Percentiles rank a stretch among this genome's conserved stretches.
Evolutionary conservation across 2,329 filamentous ascomycete species (phyloP).

Genomic region (Phialophora tarda): DNA sequence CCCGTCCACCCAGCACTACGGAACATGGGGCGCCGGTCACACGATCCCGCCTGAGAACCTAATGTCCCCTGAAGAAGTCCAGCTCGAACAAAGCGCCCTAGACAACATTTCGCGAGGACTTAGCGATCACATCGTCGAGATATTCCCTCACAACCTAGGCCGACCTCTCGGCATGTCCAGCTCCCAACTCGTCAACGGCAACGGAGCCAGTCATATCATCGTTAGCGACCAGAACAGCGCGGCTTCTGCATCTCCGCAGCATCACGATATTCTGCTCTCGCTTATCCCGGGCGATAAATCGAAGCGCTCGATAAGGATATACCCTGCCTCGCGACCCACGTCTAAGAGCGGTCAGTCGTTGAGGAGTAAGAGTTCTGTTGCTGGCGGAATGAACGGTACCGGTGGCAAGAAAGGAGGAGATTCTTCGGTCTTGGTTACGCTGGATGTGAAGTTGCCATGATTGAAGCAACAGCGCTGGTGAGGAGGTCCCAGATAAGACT

Average conservation of each 20-base stretch:
- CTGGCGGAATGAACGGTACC: conserved; percentile 23
- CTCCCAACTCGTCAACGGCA: conserved; percentile 23
- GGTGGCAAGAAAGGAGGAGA: conserved; percentile 22
- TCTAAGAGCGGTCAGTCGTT: conserved; percentile 35
- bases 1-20: conserved; percentile 34
- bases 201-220: conserved; percentile 3
- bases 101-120: conserved; percentile 40
- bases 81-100: conserved; percentile 38
- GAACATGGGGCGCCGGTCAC: conserved; percentile 31
- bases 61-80: conserved; percentile 38
- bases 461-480: background rate
- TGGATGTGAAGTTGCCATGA: conserved; percentile 37
- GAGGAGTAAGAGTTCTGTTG: conserved; percentile 35
- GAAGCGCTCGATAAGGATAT: conserved; percentile 39
- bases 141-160: conserved; percentile 35
- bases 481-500: background rate
- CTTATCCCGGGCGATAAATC: conserved; percentile 40
- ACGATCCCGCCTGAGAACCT: conserved; percentile 30
- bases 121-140: conserved; percentile 40
- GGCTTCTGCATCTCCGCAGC: conserved; percentile 18
- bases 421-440: conserved; percentile 35
- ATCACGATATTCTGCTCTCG: conserved; percentile 39
- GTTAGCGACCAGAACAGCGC: conserved; percentile 6
- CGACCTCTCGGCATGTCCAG: conserved; percentile 27
- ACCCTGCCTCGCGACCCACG: conserved; percentile 38